Conservation (phyloP, 2,329 filamentous ascomycete species). For the Cercospora sp. region DNA sequence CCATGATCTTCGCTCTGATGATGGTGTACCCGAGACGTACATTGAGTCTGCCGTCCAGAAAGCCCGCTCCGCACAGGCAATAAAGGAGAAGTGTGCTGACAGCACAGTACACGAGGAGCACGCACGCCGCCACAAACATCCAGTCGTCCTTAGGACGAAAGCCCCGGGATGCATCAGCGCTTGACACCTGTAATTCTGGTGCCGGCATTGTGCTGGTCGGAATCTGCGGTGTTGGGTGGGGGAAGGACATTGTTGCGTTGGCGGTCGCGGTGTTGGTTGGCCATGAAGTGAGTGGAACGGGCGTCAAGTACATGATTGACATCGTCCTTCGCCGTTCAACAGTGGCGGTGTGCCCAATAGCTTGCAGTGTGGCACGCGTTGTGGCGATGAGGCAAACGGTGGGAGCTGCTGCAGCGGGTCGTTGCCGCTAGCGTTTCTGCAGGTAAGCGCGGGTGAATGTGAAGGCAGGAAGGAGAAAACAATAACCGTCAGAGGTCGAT, state of each 20-base stretch:
- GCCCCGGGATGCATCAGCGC: background rate
- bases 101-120: conserved; percentile 11
- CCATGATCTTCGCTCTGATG: background rate
- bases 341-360: background rate
- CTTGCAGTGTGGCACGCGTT: background rate
- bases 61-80: conserved; percentile 3
- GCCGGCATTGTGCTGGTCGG: background rate
- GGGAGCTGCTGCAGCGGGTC: conserved; percentile 1
- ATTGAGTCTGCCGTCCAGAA: conserved; percentile 7
- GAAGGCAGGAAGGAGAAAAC: conserved; percentile 1
- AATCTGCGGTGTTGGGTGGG: background rate
- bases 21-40: background rate
- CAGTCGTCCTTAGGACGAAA: background rate
- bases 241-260: background rate
- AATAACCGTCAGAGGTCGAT: too few species aligned
- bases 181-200: background rate
- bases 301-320: background rate
- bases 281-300: background rate
- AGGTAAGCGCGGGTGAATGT: conserved; percentile 13
- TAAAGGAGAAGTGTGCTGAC: conserved; percentile 8
- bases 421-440: background rate
- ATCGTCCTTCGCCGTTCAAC: background rate
- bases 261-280: background rate
- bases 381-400: background rate
- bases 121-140: background rate